Evolutionary conservation across 768 basidiomycete species (phyloP).

Genomic region (Leccinellum rugosiceps): DNA sequence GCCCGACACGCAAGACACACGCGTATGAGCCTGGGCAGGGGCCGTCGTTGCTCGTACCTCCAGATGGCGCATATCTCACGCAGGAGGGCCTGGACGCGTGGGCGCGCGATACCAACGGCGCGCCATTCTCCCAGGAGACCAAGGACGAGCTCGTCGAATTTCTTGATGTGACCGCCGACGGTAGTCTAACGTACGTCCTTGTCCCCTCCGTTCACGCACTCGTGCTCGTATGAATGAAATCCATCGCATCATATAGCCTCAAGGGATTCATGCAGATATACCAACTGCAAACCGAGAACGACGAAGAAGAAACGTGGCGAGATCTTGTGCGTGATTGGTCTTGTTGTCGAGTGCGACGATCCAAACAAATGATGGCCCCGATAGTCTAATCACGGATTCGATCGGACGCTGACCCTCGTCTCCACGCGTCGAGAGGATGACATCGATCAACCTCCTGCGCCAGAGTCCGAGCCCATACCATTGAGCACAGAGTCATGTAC

Average conservation of each 20-base stretch:
- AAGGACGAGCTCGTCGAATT: slow-evolving; percentile 77
- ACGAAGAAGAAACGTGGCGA: slow-evolving; percentile 82
- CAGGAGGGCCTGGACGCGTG: slow-evolving; percentile 66
- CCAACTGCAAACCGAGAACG: slow-evolving; percentile 80
- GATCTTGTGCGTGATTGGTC: slow-evolving; percentile 55
- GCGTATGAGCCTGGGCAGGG: background rate
- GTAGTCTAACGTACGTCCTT: slow-evolving; percentile 63
- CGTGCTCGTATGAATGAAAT: background rate
- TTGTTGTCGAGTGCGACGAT: background rate
- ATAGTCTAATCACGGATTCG: slow-evolving; percentile 75
- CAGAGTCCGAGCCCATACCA: slow-evolving; percentile 15
- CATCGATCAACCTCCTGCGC: slow-evolving; percentile 13
- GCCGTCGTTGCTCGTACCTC: slow-evolving; percentile 41
- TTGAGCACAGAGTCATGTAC: slow-evolving; percentile 17
- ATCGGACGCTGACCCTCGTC: slow-evolving; percentile 60
- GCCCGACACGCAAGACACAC: slow-evolving; percentile 16
- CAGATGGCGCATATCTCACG: slow-evolving; percentile 54
- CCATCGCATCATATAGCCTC: slow-evolving; percentile 41
- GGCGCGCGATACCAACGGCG: slow-evolving; percentile 81
- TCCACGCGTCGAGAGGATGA: slow-evolving; percentile 54
- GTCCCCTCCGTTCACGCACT: background rate
- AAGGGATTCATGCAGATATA: slow-evolving; percentile 83
- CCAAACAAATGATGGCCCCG: slow-evolving; percentile 10
- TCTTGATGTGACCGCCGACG: slow-evolving; percentile 70
- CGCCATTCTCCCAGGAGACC: slow-evolving; percentile 70